Conservation (phyloP, 495 filamentous ascomycete genomes). For the Penicillium arizonense region DNA sequence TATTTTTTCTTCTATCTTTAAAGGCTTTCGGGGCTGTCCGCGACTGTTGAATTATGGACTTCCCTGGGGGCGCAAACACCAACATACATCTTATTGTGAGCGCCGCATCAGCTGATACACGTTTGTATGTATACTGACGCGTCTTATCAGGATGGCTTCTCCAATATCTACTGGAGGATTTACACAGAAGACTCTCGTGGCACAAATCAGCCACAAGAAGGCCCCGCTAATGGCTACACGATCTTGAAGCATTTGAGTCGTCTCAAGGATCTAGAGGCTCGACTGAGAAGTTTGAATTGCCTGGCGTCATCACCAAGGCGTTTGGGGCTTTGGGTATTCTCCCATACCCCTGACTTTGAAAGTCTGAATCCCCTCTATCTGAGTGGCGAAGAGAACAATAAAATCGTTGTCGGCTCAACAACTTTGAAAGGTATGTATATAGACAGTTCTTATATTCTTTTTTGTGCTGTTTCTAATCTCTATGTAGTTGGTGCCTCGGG, state of each 20-base stretch:
- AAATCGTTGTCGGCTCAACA: constrained; percentile 34
- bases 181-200: constrained; percentile 44
- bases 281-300: constrained; percentile 35
- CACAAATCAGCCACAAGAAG: constrained; percentile 33
- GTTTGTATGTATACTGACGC: constrained; percentile 13
- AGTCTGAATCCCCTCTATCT: constrained; percentile 29
- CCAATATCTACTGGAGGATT: constrained; percentile 49
- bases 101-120: constrained; percentile 2
- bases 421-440: constrained; percentile 36
- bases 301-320: constrained; percentile 44
- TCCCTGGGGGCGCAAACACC: constrained; percentile 45
- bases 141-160: constrained; percentile 43
- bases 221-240: constrained; percentile 39
- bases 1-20: constrained; percentile 26
- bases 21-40: constrained; percentile 30
- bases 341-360: constrained; percentile 42
- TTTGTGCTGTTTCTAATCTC: constrained; percentile 6
- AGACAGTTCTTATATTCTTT: not conserved
- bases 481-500: constrained; percentile 41
- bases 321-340: constrained; percentile 45
- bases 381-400: constrained; percentile 30
- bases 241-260: constrained; percentile 47
- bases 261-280: constrained; percentile 44
- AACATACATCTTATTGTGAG: constrained; percentile 49
- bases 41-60: constrained; percentile 45